Evolutionary conservation across 2,329 filamentous ascomycete species (phyloP), one percentile per base, ranked within the genome.

Genomic region (Blumeria graminis): DNA sequence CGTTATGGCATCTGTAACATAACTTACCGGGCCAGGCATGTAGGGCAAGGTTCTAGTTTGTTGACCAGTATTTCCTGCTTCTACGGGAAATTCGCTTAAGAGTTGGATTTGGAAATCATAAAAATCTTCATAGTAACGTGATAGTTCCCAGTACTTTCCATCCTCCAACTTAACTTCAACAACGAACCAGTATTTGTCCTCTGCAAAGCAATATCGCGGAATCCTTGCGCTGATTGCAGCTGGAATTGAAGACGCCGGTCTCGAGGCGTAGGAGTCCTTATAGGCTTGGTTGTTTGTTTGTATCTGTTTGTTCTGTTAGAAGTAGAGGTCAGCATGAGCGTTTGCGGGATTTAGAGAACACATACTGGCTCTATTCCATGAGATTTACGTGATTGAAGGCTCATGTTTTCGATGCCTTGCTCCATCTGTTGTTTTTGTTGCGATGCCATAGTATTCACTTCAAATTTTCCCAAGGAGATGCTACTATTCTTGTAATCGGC

Each of bases 401-500:
- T 93, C 83, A 94, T 79, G 50, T 86, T 77, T 63, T 88, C 80
- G 76, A 86, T 81, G 56, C 77, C 76, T 61, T 82, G 76, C 58
- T 83, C 82, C 63, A 90, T 71, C 11, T 75, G 72, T 61, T 77
- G 75, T 62, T 76, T 71, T 62, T 76, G 76, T 62, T 76, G 71
- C 36, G 62, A 64, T 59, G 61, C 22, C 22, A 28, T 66, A 67
- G 57, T 67, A 60, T 77, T 74, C 58, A 71, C 74, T 63, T 90
- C 86, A 62, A 93, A 90, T 69, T 90, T 94, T 62, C 92, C 92
- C 45, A 98, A 73, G 0, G 89, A 90, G 66, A 98, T 96, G 70
- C 92, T 96, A 68, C 89, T 94, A 68, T 96, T 95, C 74, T 98
- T 98, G 71, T 98, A 98, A 61, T 95, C 90, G 57, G 90, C 90